phyloP scores from a whole-genome alignment of 129 eudicot species.

The Flaveria robusta region DNA sequence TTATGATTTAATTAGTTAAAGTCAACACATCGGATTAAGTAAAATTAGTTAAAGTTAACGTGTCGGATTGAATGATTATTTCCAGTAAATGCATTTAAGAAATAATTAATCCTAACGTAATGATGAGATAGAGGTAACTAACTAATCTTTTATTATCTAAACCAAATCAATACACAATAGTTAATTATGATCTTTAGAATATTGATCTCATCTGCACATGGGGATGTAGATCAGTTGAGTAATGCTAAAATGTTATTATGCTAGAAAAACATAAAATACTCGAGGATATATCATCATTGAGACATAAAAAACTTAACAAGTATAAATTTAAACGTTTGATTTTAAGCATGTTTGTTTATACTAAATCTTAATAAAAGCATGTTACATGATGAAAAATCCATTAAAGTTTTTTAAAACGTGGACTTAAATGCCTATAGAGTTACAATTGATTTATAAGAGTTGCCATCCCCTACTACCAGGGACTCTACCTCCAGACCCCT shows the following conservation, averaged over 20 bases:
- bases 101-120: slow-evolving; percentile 10
- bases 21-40: slow-evolving; percentile 1
- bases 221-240: not conserved
- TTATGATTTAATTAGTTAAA: not conserved
- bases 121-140: not conserved
- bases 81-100: not conserved
- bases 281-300: no score
- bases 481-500: no score
- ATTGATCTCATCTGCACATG: not conserved
- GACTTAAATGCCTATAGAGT: no score
- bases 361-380: no score
- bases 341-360: no score
- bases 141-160: not conserved
- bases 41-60: not conserved
- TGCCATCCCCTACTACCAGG: no score
- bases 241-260: not conserved
- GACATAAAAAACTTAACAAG: no score
- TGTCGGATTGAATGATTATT: slow-evolving; percentile 11
- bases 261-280: no score
- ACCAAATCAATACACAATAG: not conserved
- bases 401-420: no score
- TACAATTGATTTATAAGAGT: no score
- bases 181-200: not conserved
- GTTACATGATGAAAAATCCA: no score
- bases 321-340: no score